Evolutionary conservation across 208 protist genomes (phyloP), one percentile per base, ranked within the genome.

Genomic region (Crithidia sp.): DNA sequence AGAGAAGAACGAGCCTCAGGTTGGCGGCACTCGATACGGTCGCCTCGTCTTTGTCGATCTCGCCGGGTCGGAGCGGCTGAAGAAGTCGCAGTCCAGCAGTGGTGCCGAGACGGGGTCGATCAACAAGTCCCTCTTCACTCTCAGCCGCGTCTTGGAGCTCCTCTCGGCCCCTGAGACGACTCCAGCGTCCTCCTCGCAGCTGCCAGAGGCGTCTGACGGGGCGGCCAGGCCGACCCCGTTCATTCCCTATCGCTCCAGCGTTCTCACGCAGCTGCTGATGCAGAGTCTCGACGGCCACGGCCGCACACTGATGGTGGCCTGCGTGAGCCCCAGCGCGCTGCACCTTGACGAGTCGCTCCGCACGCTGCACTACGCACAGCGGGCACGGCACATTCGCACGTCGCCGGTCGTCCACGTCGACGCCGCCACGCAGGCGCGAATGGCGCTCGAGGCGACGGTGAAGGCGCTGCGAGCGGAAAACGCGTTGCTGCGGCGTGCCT

Each of bases 1-100:
- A 7, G 45, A 2, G 45, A 49, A 49, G 45, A 7, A 7, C 12
- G 9, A 0, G 12, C 7, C 9, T 13, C 7, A 49, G 45, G 7
- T 9, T 49, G 8, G 28, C 16, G 50, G 39, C 9, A 37, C n/a
- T 41, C 79, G 78, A 10, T 83, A 87, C 55, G 90, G 88, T 17
- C 98, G 98, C 65, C 64, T 97, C 44, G 92, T 88, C 43, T 95
- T 99, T 64, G 90, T 98, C 16, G 97, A 99, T 71, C 87, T 99
- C 19, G 97, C 97, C 12, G 97, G 97, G 12, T 95, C 89, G n/a
- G 96, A 99, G 82, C 78, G 95, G 39, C 81, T 97, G 65, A 88
- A 84, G 73, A 84, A 93, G 45, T 95, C 96, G n/a, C 87, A 84
- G 14, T 93, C 83, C 50, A 73, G 65, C 40, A 88, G 83, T 44